These are phyloP conservation scores for Nevesoporus exiguus DNA, from an alignment of 768 basidiomycete genomes.

Conservation along the genomic window DNA sequence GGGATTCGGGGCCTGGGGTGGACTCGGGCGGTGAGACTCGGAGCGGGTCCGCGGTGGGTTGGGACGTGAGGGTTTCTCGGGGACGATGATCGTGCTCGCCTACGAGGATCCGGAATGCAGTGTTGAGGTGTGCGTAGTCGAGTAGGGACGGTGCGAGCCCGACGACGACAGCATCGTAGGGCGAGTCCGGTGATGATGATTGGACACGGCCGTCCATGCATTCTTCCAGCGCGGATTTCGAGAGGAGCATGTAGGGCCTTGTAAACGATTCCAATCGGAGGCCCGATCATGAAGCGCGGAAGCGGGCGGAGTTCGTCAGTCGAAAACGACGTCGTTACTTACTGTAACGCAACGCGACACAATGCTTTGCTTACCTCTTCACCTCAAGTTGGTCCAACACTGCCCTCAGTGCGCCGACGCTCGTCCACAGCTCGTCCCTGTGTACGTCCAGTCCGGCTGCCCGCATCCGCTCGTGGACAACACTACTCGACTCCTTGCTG, in stretches of 20 bases:
- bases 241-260: constrained; percentile 55
- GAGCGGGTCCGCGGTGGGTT: not conserved
- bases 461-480: constrained; percentile 41
- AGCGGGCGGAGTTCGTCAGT: not conserved
- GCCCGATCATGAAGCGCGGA: not conserved
- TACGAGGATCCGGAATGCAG: constrained; percentile 62
- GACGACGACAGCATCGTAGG: constrained; percentile 62
- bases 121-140: constrained; percentile 55
- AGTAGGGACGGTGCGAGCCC: constrained; percentile 53
- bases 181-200: not conserved
- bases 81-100: constrained; percentile 37
- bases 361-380: constrained; percentile 35
- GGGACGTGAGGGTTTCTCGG: not conserved
- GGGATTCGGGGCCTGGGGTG: no score
- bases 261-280: not conserved
- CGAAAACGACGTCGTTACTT: no score
- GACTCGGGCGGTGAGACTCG: no score
- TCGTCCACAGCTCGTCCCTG: constrained; percentile 56
- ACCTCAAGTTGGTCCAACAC: constrained; percentile 41
- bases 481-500: constrained; percentile 55
- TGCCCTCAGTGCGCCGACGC: constrained; percentile 54
- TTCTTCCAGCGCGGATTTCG: constrained; percentile 45
- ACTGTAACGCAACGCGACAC: not conserved
- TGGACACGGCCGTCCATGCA: constrained; percentile 20
- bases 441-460: constrained; percentile 49